Base-by-base conservation (phyloP, 768 basidiomycete species). In the Hysterangium stoloniferum region DNA sequence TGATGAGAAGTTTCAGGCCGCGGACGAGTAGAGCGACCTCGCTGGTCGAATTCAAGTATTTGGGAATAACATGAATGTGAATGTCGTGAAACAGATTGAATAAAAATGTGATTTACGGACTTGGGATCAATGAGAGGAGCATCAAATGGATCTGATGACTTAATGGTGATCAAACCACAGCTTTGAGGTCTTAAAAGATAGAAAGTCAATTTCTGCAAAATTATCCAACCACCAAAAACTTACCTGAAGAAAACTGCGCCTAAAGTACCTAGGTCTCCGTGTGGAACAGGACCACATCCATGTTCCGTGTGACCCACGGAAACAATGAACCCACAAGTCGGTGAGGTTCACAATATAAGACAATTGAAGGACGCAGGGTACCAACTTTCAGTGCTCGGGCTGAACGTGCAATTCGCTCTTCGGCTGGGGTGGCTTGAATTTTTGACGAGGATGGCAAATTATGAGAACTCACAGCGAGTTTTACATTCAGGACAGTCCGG, bases 291-390 rank as follows among this genome's bases (percentile, higher is more conserved):
- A 3, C 36, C 36, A 28, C 6, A 28, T 12, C 57, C 59, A 8
- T 61, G 57, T 15, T 56, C 38, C 13, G 43, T 42, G 37, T 59
- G 66, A 9, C 55, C 60, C 2, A 63, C 12, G 2, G 68, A 64
- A 0, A 61, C 49, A 17, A 52, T 52, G 54, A 65, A n/a, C n/a
- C n/a, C n/a, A n/a, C 91, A 25, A 89, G 73, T 7, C 88, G 95
- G 67, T 93, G 91, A 0, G 86, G 75, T 65, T 99, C 95, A 61
- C 93, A 90, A 64, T 99, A 99, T 2, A 99, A 75, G 11, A 97
- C 91, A 52, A 99, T 90, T 6, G 87, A 84, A 5, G 95, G 95
- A 9, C 95, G 84, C 11, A 99, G 79, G n/a, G 74, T 80, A 13
- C 95, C 94, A 36, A 92, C 73, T 53, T 78, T 80, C 48, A 84